Conservation (phyloP, 1,284 basidiomycete genomes). For the Trichosporon sp. region DNA sequence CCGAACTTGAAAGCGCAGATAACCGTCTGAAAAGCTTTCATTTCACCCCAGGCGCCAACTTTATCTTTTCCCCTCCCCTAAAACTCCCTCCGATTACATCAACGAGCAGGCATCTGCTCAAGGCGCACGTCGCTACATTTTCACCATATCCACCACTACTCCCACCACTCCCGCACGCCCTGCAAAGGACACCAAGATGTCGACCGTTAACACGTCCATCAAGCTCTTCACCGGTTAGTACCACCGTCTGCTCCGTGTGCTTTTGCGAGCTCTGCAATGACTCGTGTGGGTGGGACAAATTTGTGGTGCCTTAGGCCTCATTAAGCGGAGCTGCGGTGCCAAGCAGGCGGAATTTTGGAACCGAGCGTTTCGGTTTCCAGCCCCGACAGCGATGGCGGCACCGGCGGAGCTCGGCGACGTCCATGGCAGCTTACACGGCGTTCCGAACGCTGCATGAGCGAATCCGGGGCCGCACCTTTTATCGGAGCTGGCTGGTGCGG, state of each 20-base stretch:
- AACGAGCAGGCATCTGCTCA: slow-evolving; percentile 12
- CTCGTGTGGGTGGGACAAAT: slow-evolving; percentile 6
- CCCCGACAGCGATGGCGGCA: not conserved
- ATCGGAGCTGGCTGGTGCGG: not conserved
- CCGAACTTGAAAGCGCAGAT: slow-evolving; percentile 7
- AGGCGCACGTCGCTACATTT: slow-evolving; percentile 1
- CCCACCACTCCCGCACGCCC: slow-evolving; percentile 15
- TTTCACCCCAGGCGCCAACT: not conserved
- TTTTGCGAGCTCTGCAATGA: not conserved
- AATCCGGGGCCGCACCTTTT: not conserved
- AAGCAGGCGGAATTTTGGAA: slow-evolving; percentile 13
- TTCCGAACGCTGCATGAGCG: not conserved
- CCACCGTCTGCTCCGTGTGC: not conserved
- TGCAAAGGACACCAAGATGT: slow-evolving; percentile 38
- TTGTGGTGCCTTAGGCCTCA: slow-evolving; percentile 16
- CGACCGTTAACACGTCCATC: slow-evolving; percentile 62
- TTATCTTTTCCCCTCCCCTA: slow-evolving; percentile 18
- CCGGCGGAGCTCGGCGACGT: not conserved
- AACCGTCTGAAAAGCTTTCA: slow-evolving; percentile 12
- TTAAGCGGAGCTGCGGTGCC: not conserved
- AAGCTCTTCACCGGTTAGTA: slow-evolving; percentile 88
- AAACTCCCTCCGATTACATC: slow-evolving; percentile 17
- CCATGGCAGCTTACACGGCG: not conserved
- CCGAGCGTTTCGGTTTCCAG: not conserved
- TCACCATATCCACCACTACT: not conserved